phyloP scores from a whole-genome alignment of 2,329 filamentous ascomycete genomes.

The Lecanicillium sp. region DNA sequence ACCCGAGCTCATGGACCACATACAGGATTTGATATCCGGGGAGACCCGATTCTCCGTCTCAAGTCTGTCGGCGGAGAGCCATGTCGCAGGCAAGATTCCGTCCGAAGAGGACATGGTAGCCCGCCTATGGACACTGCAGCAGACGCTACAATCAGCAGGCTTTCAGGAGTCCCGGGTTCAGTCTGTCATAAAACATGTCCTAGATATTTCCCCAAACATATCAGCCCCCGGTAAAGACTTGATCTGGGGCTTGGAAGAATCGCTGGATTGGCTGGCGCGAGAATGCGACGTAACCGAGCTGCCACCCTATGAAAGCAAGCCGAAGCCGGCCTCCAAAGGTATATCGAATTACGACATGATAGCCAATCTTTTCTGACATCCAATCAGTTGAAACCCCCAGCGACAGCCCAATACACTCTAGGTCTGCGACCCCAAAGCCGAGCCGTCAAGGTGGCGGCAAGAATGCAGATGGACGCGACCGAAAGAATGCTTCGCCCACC shows the following conservation, averaged over 20 bases:
- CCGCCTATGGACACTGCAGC: slow-evolving; percentile 78
- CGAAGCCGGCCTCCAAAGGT: slow-evolving; percentile 34
- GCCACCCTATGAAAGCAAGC: slow-evolving; percentile 57
- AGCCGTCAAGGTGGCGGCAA: slow-evolving; percentile 21
- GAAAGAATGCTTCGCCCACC: slow-evolving; percentile 23
- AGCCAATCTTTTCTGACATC: not conserved
- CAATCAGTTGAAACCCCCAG: slow-evolving; percentile 34
- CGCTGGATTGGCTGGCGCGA: slow-evolving; percentile 83
- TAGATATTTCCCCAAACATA: slow-evolving; percentile 61
- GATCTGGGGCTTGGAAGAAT: slow-evolving; percentile 82
- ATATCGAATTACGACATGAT: not conserved
- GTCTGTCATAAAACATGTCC: slow-evolving; percentile 57
- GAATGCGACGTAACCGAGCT: slow-evolving; percentile 64
- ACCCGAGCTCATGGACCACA: slow-evolving; percentile 67
- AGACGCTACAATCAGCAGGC: slow-evolving; percentile 61
- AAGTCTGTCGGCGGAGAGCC: slow-evolving; percentile 40
- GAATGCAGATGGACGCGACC: slow-evolving; percentile 20
- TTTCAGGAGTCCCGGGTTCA: slow-evolving; percentile 61
- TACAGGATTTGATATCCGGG: slow-evolving; percentile 65
- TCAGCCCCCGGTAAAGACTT: slow-evolving; percentile 52
- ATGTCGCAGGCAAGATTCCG: slow-evolving; percentile 46
- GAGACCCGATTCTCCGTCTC: slow-evolving; percentile 56
- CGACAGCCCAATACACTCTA: slow-evolving; percentile 45
- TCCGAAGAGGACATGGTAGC: slow-evolving; percentile 71
- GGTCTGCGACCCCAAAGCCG: slow-evolving; percentile 43